Percentiles rank a stretch among this genome's conserved stretches.
Conservation (phyloP, 495 filamentous ascomycete genomes). For the Wilcoxina mikolae region DNA sequence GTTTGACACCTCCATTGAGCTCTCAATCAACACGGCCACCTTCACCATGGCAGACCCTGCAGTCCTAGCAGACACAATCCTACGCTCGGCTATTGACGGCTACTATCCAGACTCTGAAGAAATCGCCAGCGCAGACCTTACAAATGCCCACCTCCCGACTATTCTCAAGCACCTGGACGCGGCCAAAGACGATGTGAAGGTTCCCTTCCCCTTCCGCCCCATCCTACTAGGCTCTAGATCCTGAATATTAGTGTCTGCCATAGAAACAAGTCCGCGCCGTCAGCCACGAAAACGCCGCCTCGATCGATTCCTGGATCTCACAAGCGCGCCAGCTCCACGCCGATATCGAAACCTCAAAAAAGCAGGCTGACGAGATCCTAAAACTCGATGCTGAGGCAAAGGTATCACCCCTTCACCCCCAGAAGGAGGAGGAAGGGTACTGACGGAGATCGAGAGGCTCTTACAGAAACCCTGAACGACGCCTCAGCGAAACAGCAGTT, state of each 20-base stretch:
- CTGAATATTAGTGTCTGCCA: slow-evolving; percentile 3
- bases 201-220: slow-evolving; percentile 21
- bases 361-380: slow-evolving; percentile 47
- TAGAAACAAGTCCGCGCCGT: slow-evolving; percentile 45
- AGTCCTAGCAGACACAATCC: slow-evolving; percentile 30
- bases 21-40: background rate
- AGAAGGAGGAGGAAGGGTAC: background rate
- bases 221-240: background rate
- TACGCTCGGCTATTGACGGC: slow-evolving; percentile 43
- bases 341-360: slow-evolving; percentile 47
- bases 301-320: slow-evolving; percentile 57
- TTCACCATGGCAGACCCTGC: background rate
- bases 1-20: background rate
- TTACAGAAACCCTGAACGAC: slow-evolving; percentile 41
- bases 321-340: slow-evolving; percentile 49
- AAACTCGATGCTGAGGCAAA: slow-evolving; percentile 41
- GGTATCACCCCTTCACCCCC: background rate
- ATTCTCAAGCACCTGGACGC: slow-evolving; percentile 42
- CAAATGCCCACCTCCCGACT: slow-evolving; percentile 37
- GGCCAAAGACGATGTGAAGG: slow-evolving; percentile 46
- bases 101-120: slow-evolving; percentile 47
- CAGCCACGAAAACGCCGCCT: slow-evolving; percentile 43
- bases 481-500: slow-evolving; percentile 42
- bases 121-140: slow-evolving; percentile 42
- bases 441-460: slow-evolving; percentile 15